Evolutionary conservation across 2,329 filamentous ascomycete genomes (phyloP).

Genomic region (Saccharata proteae): DNA sequence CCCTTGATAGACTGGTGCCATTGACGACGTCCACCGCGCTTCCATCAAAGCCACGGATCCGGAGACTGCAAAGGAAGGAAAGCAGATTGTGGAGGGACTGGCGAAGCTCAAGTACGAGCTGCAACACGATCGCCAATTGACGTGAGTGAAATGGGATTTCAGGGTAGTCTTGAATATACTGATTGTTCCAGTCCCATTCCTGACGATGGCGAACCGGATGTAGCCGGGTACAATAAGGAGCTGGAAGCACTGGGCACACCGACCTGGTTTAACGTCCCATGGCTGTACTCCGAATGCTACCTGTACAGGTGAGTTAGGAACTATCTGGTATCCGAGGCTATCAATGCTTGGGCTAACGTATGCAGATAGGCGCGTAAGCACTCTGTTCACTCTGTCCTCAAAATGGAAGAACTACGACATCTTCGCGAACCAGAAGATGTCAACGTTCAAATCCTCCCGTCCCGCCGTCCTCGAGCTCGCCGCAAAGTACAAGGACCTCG

Average conservation of each 20-base stretch:
- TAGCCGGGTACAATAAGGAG: slow-evolving; percentile 76
- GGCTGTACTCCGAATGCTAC: slow-evolving; percentile 92
- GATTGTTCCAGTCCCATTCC: slow-evolving; percentile 58
- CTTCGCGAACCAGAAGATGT: slow-evolving; percentile 80
- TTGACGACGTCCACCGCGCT: slow-evolving; percentile 85
- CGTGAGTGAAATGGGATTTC: slow-evolving; percentile 38
- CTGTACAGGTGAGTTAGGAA: slow-evolving; percentile 59
- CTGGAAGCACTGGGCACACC: slow-evolving; percentile 60
- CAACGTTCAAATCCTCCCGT: slow-evolving; percentile 83
- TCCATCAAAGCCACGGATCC: slow-evolving; percentile 47
- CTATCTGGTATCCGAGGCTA: background rate
- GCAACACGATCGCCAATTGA: slow-evolving; percentile 72
- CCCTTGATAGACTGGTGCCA: slow-evolving; percentile 60
- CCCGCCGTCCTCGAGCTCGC: slow-evolving; percentile 76
- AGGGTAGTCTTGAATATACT: slow-evolving; percentile 19
- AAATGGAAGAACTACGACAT: slow-evolving; percentile 88
- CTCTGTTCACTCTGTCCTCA: slow-evolving; percentile 61
- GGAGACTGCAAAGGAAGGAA: slow-evolving; percentile 65
- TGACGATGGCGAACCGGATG: slow-evolving; percentile 67
- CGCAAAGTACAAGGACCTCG: slow-evolving; percentile 62
- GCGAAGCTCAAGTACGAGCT: slow-evolving; percentile 86
- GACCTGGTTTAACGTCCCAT: slow-evolving; percentile 73
- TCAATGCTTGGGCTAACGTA: slow-evolving; percentile 4
- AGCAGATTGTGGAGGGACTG: slow-evolving; percentile 68
- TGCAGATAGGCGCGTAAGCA: slow-evolving; percentile 58